A percentile compares a stretch with the other conserved stretches of the same genome.
phyloP scores from a whole-genome alignment of 2,329 filamentous ascomycete species.

The Beauveria pseudobassiana region DNA sequence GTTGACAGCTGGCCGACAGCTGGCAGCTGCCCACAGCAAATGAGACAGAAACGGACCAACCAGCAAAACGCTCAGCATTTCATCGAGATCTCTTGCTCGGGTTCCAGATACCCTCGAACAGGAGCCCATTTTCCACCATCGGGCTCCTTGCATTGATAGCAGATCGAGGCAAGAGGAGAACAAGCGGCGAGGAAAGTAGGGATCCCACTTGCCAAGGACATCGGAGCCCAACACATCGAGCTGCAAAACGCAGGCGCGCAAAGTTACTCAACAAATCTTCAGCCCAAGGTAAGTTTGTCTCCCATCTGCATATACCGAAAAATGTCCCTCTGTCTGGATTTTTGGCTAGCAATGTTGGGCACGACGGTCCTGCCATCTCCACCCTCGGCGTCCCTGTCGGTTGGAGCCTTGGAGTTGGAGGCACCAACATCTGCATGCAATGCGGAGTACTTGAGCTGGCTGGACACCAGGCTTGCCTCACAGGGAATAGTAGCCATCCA shows the following conservation, averaged over 20 bases:
- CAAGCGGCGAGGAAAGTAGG: background rate
- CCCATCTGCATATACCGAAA: background rate
- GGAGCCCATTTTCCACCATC: background rate
- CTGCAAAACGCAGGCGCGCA: background rate
- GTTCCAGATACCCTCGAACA: background rate
- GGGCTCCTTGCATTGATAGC: background rate
- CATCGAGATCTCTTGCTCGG: background rate
- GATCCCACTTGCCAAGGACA: background rate
- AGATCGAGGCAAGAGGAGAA: background rate
- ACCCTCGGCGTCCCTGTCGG: background rate
- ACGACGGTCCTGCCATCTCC: background rate
- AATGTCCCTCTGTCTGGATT: background rate
- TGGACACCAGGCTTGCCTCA: background rate
- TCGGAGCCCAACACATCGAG: background rate
- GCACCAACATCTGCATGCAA: constrained; percentile 7
- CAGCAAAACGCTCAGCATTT: background rate
- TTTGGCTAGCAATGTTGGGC: background rate
- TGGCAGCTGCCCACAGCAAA: background rate
- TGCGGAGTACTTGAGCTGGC: background rate
- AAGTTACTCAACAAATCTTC: background rate
- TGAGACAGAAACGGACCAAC: background rate
- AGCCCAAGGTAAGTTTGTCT: background rate
- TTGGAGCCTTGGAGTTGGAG: background rate
- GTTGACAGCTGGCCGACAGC: constrained; percentile 2
- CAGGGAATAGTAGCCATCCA: background rate